A percentile compares a stretch with the other conserved stretches of the same genome.
Evolutionary conservation across 352 stramenopile genomes (phyloP).

Genomic region (Thalassiosira delicatula): DNA sequence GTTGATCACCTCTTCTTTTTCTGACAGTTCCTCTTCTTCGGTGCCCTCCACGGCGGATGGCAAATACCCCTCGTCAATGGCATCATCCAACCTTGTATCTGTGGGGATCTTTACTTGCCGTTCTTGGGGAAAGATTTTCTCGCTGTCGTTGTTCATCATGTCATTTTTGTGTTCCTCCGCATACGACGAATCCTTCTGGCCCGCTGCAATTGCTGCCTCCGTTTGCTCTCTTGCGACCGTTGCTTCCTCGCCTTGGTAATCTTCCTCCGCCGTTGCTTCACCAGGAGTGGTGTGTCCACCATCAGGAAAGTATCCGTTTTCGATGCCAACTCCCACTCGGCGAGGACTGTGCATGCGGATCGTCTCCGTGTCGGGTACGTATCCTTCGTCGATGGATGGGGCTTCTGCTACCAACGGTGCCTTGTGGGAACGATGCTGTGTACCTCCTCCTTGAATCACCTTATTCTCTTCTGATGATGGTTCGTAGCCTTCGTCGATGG

Average conservation of each 20-base stretch:
- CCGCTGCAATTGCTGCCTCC: neutral
- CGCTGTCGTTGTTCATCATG: too few relatives aligned
- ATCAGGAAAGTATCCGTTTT: conserved; percentile 52
- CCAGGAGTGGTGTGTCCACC: conserved; percentile 34
- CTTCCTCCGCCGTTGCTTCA: conserved; percentile 27
- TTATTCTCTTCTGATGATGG: too few relatives aligned
- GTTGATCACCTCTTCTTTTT: neutral
- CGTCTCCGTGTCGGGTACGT: conserved; percentile 36
- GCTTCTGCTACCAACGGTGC: neutral
- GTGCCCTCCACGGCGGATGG: conserved; percentile 24
- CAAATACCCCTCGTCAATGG: conserved; percentile 28
- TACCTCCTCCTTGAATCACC: conserved; percentile 33
- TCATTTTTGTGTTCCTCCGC: too few relatives aligned
- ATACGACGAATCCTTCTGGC: too few relatives aligned
- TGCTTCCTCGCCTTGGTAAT: neutral
- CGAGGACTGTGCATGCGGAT: too few relatives aligned
- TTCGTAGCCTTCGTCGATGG: conserved; percentile 27
- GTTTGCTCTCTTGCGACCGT: neutral
- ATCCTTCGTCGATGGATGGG: conserved; percentile 48
- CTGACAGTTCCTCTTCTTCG: conserved; percentile 27
- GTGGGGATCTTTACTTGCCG: too few relatives aligned
- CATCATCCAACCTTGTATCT: conserved; percentile 30
- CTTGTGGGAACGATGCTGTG: conserved; percentile 1
- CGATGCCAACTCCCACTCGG: too few relatives aligned
- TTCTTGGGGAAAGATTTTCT: too few relatives aligned